Base-by-base conservation (phyloP, 345 rosid species). In the Syzygium oleosum region DNA sequence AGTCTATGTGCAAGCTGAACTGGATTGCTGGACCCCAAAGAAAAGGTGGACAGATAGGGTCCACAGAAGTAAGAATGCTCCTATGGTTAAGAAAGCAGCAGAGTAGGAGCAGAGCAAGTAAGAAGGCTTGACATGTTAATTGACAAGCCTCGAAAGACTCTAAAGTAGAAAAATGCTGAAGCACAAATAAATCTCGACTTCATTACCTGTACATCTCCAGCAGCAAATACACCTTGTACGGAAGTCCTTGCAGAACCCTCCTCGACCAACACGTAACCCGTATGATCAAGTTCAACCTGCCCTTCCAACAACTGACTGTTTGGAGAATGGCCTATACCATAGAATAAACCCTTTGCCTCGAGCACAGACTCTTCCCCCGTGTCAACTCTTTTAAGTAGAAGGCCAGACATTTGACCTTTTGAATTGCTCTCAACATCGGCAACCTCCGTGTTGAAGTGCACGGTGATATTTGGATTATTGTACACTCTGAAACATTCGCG, bases 401-500 rank as follows among this genome's bases (percentile, higher is more conserved):
- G 92, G 80, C 99, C 98, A 8, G 98, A 95, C 97, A 96, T 95
- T 93, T 97, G 99, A 87, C 95, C 99, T 92, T 95, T 97, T 25
- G 94, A 92, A 89, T 97, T 97, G 97, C 96, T 93, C 90, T 94
- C 93, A 80, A 97, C 90, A 86, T 97, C 99, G 92, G 93, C 94
- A 2, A 97, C 85, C 92, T 96, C 97, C 85, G 96, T 94, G 91
- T 95, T 95, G 96, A 93, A 97, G 93, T 97, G 99, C 93, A 97
- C 93, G 27, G 97, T 95, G 93, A 97, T 91, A 90, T 97, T 97
- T 87, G 97, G 98, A 93, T 93, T 97, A 96, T 95, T 96, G 96
- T 92, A 86, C 96, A 97, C 99, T 97, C 99, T 97, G 99, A 94
- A 97, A 96, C 99, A 97, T 97, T 95, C 97, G 99, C 90, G 98